These are phyloP conservation scores for Linnemannia schmuckeri DNA, from an alignment of 192 early-diverging fungal genomes.

Conservation along the genomic window DNA sequence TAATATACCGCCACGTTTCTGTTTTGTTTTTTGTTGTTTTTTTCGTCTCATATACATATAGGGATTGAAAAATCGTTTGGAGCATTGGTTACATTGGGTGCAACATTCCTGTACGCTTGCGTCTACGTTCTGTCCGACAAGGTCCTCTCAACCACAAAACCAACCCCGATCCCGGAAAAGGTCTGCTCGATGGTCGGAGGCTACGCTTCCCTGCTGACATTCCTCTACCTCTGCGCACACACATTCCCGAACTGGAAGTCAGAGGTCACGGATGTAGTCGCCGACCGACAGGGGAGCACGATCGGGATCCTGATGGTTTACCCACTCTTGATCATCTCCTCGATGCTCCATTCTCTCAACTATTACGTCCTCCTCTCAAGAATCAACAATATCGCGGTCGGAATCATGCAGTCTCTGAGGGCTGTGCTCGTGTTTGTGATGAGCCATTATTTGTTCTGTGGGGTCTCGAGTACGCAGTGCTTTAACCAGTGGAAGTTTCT, in stretches of 20 bases:
- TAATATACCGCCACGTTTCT: not conserved
- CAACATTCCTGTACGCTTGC: conserved; percentile 69
- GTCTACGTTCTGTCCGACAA: conserved; percentile 70
- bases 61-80: conserved; percentile 59
- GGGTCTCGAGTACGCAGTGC: conserved; percentile 65
- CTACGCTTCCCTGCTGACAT: conserved; percentile 55
- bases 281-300: conserved; percentile 6
- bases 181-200: conserved; percentile 65
- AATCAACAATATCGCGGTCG: conserved; percentile 68
- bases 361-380: conserved; percentile 68
- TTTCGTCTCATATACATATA: conserved; percentile 1
- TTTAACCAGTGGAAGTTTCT: conserved; percentile 70
- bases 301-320: conserved; percentile 57
- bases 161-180: conserved; percentile 64
- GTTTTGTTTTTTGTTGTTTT: not conserved
- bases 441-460: conserved; percentile 70
- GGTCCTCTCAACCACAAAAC: conserved; percentile 57
- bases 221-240: conserved; percentile 63
- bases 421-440: conserved; percentile 71
- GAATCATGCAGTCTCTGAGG: conserved; percentile 67
- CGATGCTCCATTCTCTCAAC: conserved; percentile 64
- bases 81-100: conserved; percentile 63
- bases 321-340: conserved; percentile 57
- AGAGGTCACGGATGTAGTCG: conserved; percentile 33
- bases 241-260: conserved; percentile 67